Conservation (phyloP, 139 green algal species). For the Prasinococcaceae sp. region DNA sequence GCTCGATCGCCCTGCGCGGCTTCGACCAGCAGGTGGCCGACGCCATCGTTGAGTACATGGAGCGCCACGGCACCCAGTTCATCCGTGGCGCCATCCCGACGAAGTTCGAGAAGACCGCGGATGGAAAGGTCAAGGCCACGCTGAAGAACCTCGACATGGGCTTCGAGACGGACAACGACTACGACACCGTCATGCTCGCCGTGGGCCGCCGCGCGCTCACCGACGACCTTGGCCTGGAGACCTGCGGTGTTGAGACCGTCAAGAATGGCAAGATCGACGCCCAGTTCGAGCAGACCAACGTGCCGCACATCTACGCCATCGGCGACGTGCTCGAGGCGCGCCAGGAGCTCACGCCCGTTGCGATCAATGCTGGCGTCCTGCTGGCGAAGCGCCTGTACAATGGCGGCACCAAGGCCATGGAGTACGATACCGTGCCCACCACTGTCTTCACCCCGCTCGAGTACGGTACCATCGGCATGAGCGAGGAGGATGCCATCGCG, state of each 20-base stretch:
- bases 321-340: conserved; percentile 30
- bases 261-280: conserved; percentile 35
- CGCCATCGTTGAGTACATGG: conserved; percentile 34
- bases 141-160: conserved; percentile 29
- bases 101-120: conserved; percentile 28
- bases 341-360: conserved; percentile 37
- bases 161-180: conserved; percentile 22
- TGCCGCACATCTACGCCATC: conserved; percentile 33
- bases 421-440: conserved; percentile 34
- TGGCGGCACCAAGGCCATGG: conserved; percentile 19
- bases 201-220: conserved; percentile 31
- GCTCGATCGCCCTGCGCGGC: conserved; percentile 32
- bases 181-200: conserved; percentile 44
- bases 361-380: conserved; percentile 31
- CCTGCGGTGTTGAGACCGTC: conserved; percentile 21
- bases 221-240: conserved; percentile 23
- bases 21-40: conserved; percentile 36
- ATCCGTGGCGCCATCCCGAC: conserved; percentile 21
- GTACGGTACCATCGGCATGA: conserved; percentile 40
- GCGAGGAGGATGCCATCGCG: conserved; percentile 26
- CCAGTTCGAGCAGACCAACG: conserved; percentile 29
- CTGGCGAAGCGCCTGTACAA: conserved; percentile 27
- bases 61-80: conserved; percentile 23
- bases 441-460: conserved; percentile 45
- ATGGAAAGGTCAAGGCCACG: conserved; percentile 10